Base-by-base conservation (phyloP, 169 alveolate genomes). In the Eimeria sp. region DNA sequence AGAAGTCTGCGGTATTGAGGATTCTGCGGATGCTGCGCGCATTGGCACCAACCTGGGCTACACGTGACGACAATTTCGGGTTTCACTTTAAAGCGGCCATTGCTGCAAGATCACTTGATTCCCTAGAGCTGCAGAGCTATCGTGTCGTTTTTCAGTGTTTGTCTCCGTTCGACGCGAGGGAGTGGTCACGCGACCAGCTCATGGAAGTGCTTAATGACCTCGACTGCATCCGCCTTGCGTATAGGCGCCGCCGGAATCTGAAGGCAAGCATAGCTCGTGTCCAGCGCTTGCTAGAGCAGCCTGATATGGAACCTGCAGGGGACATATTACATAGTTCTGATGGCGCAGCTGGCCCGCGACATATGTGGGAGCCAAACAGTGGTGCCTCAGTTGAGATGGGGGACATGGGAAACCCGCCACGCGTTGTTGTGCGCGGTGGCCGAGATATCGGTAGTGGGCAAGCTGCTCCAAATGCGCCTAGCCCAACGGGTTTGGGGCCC, bases 11-110 rank as follows among this genome's bases (percentile, higher is more conserved):
- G 11, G 51, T 93, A 30, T 61, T 93, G 45, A 45, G 90, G 34
- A 45, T 80, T 4, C 88, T 93, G 63, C 57, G 96, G 76, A 88
- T 75, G 87, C 67, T 93, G 92, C 96, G 96, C 20, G 49, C 93
- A n/a, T 80, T 82, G 86, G 96, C 96, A 34, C 96, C 96, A 11
- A 80, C 96, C 11, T 93, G 96, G 96, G 96, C 93, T 30, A 65
- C 96, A 13, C 96, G 86, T 34, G 93, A 93, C 54, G 92, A 75
- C 72, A 88, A 88, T 61, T 93, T 93, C 58, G 96, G 93, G 65
- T 93, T 65, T 54, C 96, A 93, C 88, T 88, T 93, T 34, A 51
- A 65, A 73, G 78, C 76, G 11, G 61, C 89, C 18, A 87, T 93
- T 27, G 45, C 89, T 43, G 88, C 80, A 25, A 80, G 80, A 22